These are phyloP conservation scores for Rosa persica DNA, from an alignment of 306 rosid genomes.

Conservation along the genomic window DNA sequence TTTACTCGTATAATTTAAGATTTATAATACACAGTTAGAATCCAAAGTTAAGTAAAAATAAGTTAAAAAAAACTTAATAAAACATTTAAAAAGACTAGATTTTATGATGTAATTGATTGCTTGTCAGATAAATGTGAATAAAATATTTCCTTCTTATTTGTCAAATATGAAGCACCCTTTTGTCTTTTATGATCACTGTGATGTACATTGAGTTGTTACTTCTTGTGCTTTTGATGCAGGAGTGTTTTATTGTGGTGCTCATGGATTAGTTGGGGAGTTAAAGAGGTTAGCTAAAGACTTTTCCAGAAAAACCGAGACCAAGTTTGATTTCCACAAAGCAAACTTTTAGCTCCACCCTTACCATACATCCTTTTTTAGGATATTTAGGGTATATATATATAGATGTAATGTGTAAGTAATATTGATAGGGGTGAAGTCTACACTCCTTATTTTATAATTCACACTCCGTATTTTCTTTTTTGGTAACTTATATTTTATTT, in stretches of 20 bases:
- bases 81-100: background rate
- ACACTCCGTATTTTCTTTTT: too few species aligned
- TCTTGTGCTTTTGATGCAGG: slow-evolving; percentile 46
- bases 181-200: background rate
- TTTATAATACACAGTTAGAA: too few species aligned
- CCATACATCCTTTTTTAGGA: background rate
- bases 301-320: slow-evolving; percentile 72
- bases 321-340: slow-evolving; percentile 87
- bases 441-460: too few species aligned
- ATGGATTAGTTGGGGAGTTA: slow-evolving; percentile 64
- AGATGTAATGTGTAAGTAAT: background rate
- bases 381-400: background rate
- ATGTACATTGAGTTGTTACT: background rate
- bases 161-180: background rate
- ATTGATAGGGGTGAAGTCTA: background rate
- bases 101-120: background rate
- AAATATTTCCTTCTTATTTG: background rate
- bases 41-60: too few species aligned
- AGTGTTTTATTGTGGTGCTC: slow-evolving; percentile 85
- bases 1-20: too few species aligned
- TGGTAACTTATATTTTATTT: too few species aligned
- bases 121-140: background rate
- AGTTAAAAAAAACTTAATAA: background rate
- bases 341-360: slow-evolving; percentile 43
- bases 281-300: slow-evolving; percentile 66